phyloP scores from a whole-genome alignment of 805 yeast genomes.

The Ogataea kodamae region DNA sequence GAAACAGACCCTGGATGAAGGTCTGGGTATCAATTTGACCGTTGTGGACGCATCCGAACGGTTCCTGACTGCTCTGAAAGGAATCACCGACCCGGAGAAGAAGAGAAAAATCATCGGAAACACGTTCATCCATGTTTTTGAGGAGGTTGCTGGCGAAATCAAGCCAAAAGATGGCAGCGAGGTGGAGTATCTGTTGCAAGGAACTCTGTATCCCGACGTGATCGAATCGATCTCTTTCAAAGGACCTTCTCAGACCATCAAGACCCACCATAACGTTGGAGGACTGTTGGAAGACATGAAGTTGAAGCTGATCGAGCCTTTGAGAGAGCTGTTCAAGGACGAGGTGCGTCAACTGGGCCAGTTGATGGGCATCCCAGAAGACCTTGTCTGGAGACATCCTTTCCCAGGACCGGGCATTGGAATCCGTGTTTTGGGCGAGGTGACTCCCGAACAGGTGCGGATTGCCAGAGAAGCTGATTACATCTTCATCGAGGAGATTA shows the following conservation, averaged over 20 bases:
- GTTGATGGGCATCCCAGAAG: constrained; percentile 91
- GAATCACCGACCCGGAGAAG: constrained; percentile 97
- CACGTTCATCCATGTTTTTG: constrained; percentile 95
- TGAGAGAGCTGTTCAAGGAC: constrained; percentile 97
- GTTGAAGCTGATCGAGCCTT: constrained; percentile 95
- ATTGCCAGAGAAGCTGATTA: constrained; percentile 97
- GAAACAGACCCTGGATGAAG: constrained; percentile 83
- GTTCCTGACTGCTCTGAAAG: constrained; percentile 81
- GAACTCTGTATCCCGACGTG: constrained; percentile 97
- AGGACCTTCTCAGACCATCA: constrained; percentile 99
- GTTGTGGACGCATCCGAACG: constrained; percentile 93
- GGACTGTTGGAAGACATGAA: constrained; percentile 98
- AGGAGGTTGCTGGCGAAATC: constrained; percentile 90
- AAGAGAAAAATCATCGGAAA: constrained; percentile 98
- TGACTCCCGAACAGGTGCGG: constrained; percentile 85
- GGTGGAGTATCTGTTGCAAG: constrained; percentile 91
- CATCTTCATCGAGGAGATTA: constrained; percentile 95
- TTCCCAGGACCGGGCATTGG: constrained; percentile 99
- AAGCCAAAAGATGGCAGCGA: constrained; percentile 86
- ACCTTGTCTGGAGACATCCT: constrained; percentile 99
- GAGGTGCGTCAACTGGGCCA: constrained; percentile 97
- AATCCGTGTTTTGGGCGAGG: constrained; percentile 96
- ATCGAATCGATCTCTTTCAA: constrained; percentile 98
- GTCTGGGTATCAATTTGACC: constrained; percentile 90
- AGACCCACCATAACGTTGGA: constrained; percentile 99